phyloP scores from a whole-genome alignment of 176 grass and related monocot species.

The Hordeum marinum region DNA sequence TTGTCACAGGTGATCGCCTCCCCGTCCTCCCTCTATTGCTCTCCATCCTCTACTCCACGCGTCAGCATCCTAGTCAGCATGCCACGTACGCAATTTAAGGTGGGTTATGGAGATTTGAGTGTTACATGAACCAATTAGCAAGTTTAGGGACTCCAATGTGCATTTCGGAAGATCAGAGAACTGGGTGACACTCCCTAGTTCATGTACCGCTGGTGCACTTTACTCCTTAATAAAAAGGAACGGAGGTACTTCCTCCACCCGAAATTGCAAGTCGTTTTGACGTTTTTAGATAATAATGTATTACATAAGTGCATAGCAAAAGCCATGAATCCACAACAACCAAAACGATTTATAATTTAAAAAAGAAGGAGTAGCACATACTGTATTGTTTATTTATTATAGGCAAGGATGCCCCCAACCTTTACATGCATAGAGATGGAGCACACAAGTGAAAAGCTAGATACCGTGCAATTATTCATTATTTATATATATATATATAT shows the following conservation, averaged over 20 bases:
- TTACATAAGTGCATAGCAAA: neutral
- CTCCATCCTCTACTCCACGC: neutral
- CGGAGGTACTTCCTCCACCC: neutral
- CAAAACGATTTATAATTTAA: neutral
- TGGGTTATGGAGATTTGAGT: neutral
- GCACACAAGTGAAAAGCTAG: neutral
- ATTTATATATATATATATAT: neutral
- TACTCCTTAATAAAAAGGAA: neutral
- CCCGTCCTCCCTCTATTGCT: neutral
- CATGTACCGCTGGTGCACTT: neutral
- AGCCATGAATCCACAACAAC: neutral
- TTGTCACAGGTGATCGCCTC: neutral
- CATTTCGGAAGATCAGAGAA: neutral
- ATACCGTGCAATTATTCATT: neutral
- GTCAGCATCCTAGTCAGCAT: neutral
- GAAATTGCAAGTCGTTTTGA: neutral
- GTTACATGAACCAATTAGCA: neutral
- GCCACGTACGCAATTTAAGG: neutral
- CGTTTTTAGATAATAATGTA: neutral
- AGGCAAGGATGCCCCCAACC: neutral
- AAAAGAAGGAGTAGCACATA: neutral
- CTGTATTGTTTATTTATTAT: neutral
- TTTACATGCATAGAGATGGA: neutral
- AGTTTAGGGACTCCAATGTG: neutral
- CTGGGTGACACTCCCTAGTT: neutral